Evolutionary conservation across 2,329 filamentous ascomycete genomes (phyloP).

Genomic region (Ophiosphaerella korrae): DNA sequence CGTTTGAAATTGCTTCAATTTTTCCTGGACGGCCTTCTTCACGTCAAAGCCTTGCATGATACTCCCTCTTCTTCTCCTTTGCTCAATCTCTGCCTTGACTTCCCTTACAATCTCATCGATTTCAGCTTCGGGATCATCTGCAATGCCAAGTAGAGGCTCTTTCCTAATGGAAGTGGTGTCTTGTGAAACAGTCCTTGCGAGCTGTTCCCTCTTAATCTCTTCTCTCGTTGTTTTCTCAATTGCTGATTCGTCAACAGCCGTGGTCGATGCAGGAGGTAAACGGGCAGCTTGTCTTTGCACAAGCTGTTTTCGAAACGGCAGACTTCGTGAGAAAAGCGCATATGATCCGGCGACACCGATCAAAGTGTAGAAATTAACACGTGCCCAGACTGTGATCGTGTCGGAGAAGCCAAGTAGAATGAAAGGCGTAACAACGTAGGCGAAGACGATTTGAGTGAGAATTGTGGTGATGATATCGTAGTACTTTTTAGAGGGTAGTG

Average conservation of each 20-base stretch:
- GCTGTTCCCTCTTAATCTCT: conserved; percentile 36
- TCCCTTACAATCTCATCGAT: conserved; percentile 79
- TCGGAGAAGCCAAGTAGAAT: conserved; percentile 75
- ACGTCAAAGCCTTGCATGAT: conserved; percentile 43
- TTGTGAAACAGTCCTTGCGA: conserved; percentile 60
- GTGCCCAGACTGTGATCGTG: conserved; percentile 77
- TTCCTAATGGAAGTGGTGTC: conserved; percentile 57
- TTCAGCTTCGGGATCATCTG: conserved; percentile 75
- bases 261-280: conserved; percentile 19
- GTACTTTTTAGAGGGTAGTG: conserved; percentile 71
- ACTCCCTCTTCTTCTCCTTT: conserved; percentile 54
- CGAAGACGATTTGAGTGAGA: conserved; percentile 79
- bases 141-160: conserved; percentile 76
- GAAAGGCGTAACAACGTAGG: conserved; percentile 84
- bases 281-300: conserved; percentile 40
- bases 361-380: conserved; percentile 87
- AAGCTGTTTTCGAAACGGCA: conserved; percentile 60
- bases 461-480: conserved; percentile 82
- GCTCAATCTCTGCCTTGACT: conserved; percentile 73
- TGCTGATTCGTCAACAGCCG: conserved; percentile 27
- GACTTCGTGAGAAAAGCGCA: conserved; percentile 79
- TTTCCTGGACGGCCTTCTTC: conserved; percentile 43
- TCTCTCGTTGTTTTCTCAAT: conserved; percentile 44
- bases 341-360: conserved; percentile 69
- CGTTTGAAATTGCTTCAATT: conserved; percentile 41